These are phyloP conservation scores for Silene vulgaris DNA, from an alignment of 179 eudicot species.

Conservation along the genomic window DNA sequence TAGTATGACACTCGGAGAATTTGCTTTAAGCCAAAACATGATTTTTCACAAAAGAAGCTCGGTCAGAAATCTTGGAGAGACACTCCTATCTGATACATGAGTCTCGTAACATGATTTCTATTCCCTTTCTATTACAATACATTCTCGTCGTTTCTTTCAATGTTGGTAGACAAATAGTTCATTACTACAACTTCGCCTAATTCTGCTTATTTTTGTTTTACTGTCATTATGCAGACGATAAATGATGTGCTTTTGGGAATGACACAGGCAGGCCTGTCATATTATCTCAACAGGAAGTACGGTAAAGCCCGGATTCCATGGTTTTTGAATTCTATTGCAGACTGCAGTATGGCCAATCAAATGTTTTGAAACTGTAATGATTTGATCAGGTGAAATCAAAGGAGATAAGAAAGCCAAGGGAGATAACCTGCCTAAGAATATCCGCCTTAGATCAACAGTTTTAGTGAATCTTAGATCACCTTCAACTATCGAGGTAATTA, in stretches of 20 bases:
- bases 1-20: no score
- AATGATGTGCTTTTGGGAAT: conserved; percentile 70
- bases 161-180: neutral
- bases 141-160: neutral
- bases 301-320: conserved; percentile 33
- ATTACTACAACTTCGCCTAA: neutral
- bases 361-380: neutral
- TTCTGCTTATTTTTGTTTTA: neutral
- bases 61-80: no score
- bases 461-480: conserved; percentile 53
- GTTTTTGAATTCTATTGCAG: neutral
- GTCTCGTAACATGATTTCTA: no score
- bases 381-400: conserved; percentile 20
- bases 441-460: conserved; percentile 48
- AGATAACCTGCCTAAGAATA: conserved; percentile 40
- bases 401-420: conserved; percentile 16
- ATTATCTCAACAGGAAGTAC: conserved; percentile 51
- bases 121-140: no score
- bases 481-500: conserved; percentile 44
- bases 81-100: no score
- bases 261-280: conserved; percentile 63
- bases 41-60: no score
- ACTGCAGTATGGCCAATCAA: neutral
- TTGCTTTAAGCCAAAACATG: no score
- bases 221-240: conserved; percentile 43